Evolutionary conservation across 768 basidiomycete genomes (phyloP).

Genomic region (Amylocystis lapponica): DNA sequence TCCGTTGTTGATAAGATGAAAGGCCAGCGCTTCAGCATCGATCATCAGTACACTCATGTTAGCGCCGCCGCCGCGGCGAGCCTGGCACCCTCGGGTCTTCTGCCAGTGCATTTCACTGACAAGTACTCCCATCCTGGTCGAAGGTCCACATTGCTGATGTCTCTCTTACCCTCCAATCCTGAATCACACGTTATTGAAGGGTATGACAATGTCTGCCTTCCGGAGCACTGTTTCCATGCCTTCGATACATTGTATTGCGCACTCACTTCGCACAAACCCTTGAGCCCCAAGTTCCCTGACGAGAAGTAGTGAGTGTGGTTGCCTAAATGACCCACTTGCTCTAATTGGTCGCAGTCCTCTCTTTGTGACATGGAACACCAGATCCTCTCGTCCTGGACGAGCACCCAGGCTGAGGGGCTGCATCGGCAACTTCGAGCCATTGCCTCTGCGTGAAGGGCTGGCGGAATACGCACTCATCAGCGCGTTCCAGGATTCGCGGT

Average conservation of each 20-base stretch:
- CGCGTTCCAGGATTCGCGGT: constrained; percentile 84
- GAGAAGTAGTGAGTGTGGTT: constrained; percentile 60
- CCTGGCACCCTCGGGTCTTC: too few relatives aligned
- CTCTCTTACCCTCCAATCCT: constrained; percentile 41
- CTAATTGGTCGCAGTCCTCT: constrained; percentile 54
- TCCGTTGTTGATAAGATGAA: too few relatives aligned
- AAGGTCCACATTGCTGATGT: too few relatives aligned
- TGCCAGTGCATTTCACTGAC: too few relatives aligned
- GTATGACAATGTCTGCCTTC: constrained; percentile 47
- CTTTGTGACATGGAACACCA: constrained; percentile 95
- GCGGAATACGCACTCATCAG: constrained; percentile 89
- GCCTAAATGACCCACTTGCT: not conserved
- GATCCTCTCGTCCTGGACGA: constrained; percentile 52
- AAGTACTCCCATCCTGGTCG: too few relatives aligned
- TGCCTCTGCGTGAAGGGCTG: constrained; percentile 68
- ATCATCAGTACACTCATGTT: too few relatives aligned
- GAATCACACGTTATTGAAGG: constrained; percentile 34
- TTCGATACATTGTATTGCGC: constrained; percentile 79
- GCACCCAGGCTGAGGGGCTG: constrained; percentile 77
- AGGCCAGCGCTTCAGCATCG: too few relatives aligned
- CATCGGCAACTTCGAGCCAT: constrained; percentile 87
- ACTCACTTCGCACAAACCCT: constrained; percentile 52
- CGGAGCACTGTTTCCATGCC: constrained; percentile 75
- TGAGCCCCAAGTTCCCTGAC: constrained; percentile 59
- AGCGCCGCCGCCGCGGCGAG: too few relatives aligned